These are phyloP conservation scores for Pichia sp. DNA, from an alignment of 1,139 yeast species.

Conservation along the genomic window DNA sequence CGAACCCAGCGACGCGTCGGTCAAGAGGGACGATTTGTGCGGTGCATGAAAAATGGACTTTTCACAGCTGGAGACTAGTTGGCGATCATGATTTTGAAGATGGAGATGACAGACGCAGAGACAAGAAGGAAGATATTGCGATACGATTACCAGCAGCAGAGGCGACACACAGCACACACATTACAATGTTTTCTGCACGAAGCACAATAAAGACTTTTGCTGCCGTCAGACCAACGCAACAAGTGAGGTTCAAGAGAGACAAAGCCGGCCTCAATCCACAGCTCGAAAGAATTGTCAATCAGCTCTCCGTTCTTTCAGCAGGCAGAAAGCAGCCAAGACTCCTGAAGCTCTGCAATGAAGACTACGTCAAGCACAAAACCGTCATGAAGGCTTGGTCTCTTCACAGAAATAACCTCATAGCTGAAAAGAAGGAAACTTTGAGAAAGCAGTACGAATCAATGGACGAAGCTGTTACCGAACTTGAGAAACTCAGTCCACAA, in stretches of 20 bases:
- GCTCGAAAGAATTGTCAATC: slow-evolving; percentile 42
- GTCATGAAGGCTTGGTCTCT: slow-evolving; percentile 80
- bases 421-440: slow-evolving; percentile 34
- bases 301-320: slow-evolving; percentile 80
- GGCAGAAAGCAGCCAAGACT: slow-evolving; percentile 82
- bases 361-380: slow-evolving; percentile 75
- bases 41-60: no score
- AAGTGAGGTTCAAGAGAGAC: slow-evolving; percentile 33
- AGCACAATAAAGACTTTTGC: not conserved
- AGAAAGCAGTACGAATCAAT: slow-evolving; percentile 61
- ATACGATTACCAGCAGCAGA: no score
- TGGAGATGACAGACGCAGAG: no score
- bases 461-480: slow-evolving; percentile 65
- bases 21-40: no score
- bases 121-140: no score
- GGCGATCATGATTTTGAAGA: no score
- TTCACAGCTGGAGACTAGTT: no score
- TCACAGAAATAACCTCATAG: slow-evolving; percentile 43
- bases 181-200: slow-evolving; percentile 7
- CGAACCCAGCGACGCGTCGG: no score
- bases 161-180: no score
- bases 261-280: slow-evolving; percentile 26
- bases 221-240: slow-evolving; percentile 9
- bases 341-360: slow-evolving; percentile 71
- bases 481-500: slow-evolving; percentile 41